Conservation (phyloP, 768 basidiomycete species). For the Nidula microcarpa region DNA sequence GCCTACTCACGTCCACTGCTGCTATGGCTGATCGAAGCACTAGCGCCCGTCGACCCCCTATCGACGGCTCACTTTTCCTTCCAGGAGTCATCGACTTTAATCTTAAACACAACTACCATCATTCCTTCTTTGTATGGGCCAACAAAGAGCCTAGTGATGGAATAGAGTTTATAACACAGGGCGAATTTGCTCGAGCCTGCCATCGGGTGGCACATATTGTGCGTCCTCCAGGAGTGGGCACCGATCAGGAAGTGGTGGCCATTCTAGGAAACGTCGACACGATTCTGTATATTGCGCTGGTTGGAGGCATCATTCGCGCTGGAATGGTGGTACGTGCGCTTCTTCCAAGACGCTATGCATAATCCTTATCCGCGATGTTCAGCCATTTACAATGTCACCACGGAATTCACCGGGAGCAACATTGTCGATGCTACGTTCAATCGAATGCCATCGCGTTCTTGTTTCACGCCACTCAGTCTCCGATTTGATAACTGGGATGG, state of each 20-base stretch:
- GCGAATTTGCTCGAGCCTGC: slow-evolving; percentile 36
- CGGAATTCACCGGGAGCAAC: slow-evolving; percentile 22
- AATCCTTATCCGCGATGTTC: neutral
- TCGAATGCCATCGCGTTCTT: slow-evolving; percentile 27
- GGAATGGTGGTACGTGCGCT: slow-evolving; percentile 18
- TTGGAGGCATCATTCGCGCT: slow-evolving; percentile 23
- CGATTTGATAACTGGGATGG: slow-evolving; percentile 9
- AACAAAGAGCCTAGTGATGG: slow-evolving; percentile 2
- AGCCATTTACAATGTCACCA: slow-evolving; percentile 30
- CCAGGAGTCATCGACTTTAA: slow-evolving; percentile 20
- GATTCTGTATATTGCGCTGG: slow-evolving; percentile 31
- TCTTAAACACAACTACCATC: slow-evolving; percentile 14
- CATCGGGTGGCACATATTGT: slow-evolving; percentile 31
- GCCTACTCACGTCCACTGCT: too few relatives aligned
- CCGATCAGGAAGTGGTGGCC: slow-evolving; percentile 19
- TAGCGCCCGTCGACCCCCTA: slow-evolving; percentile 1
- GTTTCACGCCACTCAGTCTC: slow-evolving; percentile 15
- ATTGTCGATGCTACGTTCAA: slow-evolving; percentile 21
- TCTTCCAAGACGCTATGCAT: neutral
- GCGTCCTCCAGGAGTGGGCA: slow-evolving; percentile 17
- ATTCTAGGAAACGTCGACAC: slow-evolving; percentile 21
- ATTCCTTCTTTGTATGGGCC: slow-evolving; percentile 17
- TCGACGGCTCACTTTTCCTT: slow-evolving; percentile 20
- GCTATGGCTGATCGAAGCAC: neutral
- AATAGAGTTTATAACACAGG: slow-evolving; percentile 18